These are phyloP conservation scores for Cercospora berteroae DNA, from an alignment of 2,329 filamentous ascomycete genomes.

Conservation along the genomic window DNA sequence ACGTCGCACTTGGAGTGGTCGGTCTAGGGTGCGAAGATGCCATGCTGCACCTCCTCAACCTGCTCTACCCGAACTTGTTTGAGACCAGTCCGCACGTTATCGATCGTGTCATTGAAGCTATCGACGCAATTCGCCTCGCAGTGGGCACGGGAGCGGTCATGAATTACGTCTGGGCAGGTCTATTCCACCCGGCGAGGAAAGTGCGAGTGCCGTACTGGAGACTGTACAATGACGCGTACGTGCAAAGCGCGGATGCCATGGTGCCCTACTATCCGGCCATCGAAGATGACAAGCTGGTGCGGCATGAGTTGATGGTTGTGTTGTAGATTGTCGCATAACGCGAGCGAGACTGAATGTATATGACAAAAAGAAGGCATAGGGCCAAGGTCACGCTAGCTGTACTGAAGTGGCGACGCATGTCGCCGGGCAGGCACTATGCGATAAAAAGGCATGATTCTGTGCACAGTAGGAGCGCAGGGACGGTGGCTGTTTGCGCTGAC, in stretches of 20 bases:
- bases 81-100: constrained; percentile 98
- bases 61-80: constrained; percentile 94
- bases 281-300: constrained; percentile 73
- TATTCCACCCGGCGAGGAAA: constrained; percentile 96
- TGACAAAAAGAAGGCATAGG: neutral
- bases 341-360: neutral
- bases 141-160: constrained; percentile 89
- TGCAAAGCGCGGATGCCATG: constrained; percentile 89
- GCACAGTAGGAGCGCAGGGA: neutral
- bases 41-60: constrained; percentile 95
- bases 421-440: neutral
- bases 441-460: neutral
- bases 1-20: constrained; percentile 95
- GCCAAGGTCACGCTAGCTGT: neutral
- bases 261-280: constrained; percentile 92
- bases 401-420: neutral
- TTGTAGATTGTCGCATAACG: constrained; percentile 11
- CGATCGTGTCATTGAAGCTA: constrained; percentile 94
- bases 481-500: constrained; percentile 3
- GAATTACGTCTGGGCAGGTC: constrained; percentile 96
- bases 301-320: constrained; percentile 49
- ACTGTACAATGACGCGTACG: constrained; percentile 95
- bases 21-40: constrained; percentile 96
- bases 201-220: constrained; percentile 94
- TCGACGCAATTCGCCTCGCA: constrained; percentile 91